Percentiles rank a stretch among this genome's conserved stretches.
phyloP scores from a whole-genome alignment of 1,284 basidiomycete species.

The Neonothopanus nambi region DNA sequence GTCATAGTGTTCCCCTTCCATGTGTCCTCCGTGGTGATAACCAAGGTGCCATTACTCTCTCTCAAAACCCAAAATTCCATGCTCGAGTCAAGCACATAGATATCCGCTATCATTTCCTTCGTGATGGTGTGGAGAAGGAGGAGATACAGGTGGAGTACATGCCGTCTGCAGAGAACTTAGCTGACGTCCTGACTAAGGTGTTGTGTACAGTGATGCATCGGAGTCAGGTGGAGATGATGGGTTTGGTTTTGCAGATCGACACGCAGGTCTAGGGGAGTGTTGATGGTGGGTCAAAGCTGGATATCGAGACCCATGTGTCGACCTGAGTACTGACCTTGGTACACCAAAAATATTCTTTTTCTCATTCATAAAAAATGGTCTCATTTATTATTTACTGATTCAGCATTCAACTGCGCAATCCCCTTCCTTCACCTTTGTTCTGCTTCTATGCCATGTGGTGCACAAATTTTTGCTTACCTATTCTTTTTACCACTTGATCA shows the following conservation, averaged over 20 bases:
- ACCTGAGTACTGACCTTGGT: no score
- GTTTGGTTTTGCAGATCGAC: background rate
- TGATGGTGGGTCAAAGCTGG: no score
- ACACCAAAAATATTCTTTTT: no score
- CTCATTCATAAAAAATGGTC: no score
- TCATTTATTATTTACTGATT: no score
- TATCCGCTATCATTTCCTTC: background rate
- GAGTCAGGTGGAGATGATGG: background rate
- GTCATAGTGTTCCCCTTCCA: conserved; percentile 18
- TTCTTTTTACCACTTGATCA: no score
- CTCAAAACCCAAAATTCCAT: conserved; percentile 8
- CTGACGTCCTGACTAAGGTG: conserved; percentile 22
- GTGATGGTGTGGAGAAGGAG: conserved; percentile 12
- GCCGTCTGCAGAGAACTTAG: conserved; percentile 18
- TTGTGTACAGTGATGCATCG: background rate
- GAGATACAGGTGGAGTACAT: conserved; percentile 11
- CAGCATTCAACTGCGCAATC: no score
- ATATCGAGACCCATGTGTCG: no score
- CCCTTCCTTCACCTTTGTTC: no score
- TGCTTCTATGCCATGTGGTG: no score
- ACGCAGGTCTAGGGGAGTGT: conserved; percentile 12
- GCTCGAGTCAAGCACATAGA: conserved; percentile 9
- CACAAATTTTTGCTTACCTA: no score
- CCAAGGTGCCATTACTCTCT: conserved; percentile 27
- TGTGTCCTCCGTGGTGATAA: conserved; percentile 37